phyloP scores from a whole-genome alignment of 2,329 filamentous ascomycete species.

The Myotisia sp. region DNA sequence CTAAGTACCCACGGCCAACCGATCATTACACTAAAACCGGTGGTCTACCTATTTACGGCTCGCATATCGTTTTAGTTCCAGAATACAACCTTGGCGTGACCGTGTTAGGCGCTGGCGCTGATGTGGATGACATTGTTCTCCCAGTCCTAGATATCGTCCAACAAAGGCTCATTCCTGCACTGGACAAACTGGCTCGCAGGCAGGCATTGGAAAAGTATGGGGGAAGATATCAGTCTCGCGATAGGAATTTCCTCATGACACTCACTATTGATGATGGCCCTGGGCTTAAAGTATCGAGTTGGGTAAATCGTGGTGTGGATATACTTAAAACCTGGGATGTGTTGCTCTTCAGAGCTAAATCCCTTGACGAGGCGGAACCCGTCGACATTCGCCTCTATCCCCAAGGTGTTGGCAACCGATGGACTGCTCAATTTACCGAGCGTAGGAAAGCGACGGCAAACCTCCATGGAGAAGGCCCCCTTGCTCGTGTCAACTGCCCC shows the following conservation, averaged over 20 bases:
- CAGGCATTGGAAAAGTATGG: slow-evolving; percentile 5
- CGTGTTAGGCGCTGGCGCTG: not conserved
- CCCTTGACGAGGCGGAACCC: not conserved
- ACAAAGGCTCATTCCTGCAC: slow-evolving; percentile 1
- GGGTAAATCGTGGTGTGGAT: slow-evolving; percentile 4
- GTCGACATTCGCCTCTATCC: slow-evolving; percentile 6
- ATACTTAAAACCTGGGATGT: slow-evolving; percentile 2
- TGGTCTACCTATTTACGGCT: not conserved
- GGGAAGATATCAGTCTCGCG: not conserved
- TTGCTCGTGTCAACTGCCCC: not conserved
- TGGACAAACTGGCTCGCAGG: slow-evolving; percentile 3
- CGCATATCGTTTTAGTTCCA: slow-evolving; percentile 5
- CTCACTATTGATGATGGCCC: slow-evolving; percentile 7
- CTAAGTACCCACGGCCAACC: slow-evolving; percentile 1
- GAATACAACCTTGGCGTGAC: slow-evolving; percentile 6
- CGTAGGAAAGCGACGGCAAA: not conserved
- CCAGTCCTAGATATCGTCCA: slow-evolving; percentile 4
- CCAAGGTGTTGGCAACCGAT: slow-evolving; percentile 3
- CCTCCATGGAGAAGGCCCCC: not conserved
- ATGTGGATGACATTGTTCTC: not conserved
- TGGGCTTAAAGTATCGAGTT: slow-evolving; percentile 3
- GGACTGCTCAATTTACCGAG: slow-evolving; percentile 1
- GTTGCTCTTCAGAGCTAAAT: not conserved
- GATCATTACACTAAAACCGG: slow-evolving; percentile 8
- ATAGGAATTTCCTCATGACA: not conserved